Evolutionary conservation across 164 flowering plant species (phyloP).

Genomic region (Warburgia ugandensis): DNA sequence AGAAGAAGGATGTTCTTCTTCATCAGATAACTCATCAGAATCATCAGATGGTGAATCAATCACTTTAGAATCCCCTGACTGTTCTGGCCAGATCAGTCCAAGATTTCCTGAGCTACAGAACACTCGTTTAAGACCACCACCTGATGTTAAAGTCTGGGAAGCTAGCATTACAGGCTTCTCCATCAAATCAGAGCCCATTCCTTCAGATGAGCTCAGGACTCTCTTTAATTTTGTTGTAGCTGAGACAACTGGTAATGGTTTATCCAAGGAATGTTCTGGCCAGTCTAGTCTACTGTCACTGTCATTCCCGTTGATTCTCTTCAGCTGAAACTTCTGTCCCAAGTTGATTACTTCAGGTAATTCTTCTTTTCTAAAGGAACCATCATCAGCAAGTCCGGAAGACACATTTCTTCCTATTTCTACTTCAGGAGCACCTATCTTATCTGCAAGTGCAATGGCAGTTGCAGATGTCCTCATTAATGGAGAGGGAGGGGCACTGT

Average conservation of each 20-base stretch:
- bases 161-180: constrained; percentile 26
- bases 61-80: constrained; percentile 28
- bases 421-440: constrained; percentile 23
- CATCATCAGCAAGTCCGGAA: constrained; percentile 7
- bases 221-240: constrained; percentile 44
- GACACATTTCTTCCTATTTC: constrained; percentile 22
- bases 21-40: constrained; percentile 34
- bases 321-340: constrained; percentile 28
- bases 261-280: constrained; percentile 66
- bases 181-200: constrained; percentile 43
- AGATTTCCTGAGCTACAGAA: constrained; percentile 55
- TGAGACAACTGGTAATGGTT: constrained; percentile 35
- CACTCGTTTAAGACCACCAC: constrained; percentile 36
- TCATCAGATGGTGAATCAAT: constrained; percentile 39
- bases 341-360: constrained; percentile 11
- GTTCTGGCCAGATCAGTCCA: constrained; percentile 26
- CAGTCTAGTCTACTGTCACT: constrained; percentile 49
- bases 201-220: constrained; percentile 60
- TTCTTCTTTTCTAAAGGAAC: constrained; percentile 14
- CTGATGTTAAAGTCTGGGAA: constrained; percentile 19
- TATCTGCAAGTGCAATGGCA: constrained; percentile 53
- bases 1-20: constrained; percentile 32
- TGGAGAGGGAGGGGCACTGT: constrained; percentile 89
- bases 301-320: constrained; percentile 41
- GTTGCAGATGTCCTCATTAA: constrained; percentile 57